phyloP scores from a whole-genome alignment of 768 basidiomycete genomes.

The Dentipellis fragilis region DNA sequence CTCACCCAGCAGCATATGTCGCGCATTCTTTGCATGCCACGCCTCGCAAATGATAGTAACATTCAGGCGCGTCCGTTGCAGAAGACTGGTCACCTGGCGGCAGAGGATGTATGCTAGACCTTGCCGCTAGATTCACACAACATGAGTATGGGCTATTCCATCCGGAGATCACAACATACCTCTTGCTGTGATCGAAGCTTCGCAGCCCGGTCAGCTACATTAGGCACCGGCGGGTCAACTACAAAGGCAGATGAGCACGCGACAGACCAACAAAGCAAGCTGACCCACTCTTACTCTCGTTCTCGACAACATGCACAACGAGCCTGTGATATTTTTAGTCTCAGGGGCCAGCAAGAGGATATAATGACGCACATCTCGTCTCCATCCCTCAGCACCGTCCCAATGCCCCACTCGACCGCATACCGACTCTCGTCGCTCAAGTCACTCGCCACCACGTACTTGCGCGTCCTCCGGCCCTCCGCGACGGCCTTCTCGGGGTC shows the following conservation, averaged over 20 bases:
- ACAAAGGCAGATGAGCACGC: background rate
- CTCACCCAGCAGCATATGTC: conserved; percentile 77
- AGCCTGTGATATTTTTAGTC: conserved; percentile 32
- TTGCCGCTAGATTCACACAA: conserved; percentile 52
- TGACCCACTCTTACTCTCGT: conserved; percentile 72
- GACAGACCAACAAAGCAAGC: conserved; percentile 1
- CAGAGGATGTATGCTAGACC: conserved; percentile 79
- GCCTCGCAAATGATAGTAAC: conserved; percentile 88
- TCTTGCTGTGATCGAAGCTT: conserved; percentile 91
- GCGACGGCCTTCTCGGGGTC: conserved; percentile 48
- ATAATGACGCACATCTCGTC: conserved; percentile 62
- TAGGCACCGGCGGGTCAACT: conserved; percentile 66
- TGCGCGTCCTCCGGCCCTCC: conserved; percentile 45
- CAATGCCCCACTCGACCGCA: conserved; percentile 97
- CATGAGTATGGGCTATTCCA: background rate
- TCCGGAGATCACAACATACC: conserved; percentile 31
- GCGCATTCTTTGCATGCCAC: conserved; percentile 91
- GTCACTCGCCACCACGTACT: conserved; percentile 90
- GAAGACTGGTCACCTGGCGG: conserved; percentile 78
- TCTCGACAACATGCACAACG: conserved; percentile 86
- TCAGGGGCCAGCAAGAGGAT: background rate
- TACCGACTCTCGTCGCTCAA: conserved; percentile 89
- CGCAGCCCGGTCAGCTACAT: conserved; percentile 59
- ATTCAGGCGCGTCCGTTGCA: conserved; percentile 85
- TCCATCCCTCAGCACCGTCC: conserved; percentile 89